These are phyloP conservation scores for Cetraspora pellucida DNA, from an alignment of 192 early-diverging fungal genomes.

Conservation along the genomic window DNA sequence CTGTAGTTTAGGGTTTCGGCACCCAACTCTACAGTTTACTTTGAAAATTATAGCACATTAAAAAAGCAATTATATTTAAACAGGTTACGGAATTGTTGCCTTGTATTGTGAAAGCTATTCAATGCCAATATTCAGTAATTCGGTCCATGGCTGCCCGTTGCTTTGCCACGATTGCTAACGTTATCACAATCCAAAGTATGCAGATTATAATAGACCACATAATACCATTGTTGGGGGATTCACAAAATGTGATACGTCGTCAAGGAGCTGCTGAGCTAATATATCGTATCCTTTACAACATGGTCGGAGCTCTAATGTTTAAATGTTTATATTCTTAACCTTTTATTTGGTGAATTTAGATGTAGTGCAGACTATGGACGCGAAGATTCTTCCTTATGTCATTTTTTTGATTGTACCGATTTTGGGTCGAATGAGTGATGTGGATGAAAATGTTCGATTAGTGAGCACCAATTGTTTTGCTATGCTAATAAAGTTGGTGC, in stretches of 20 bases:
- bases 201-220: slow-evolving; percentile 75
- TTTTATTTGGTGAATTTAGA: slow-evolving; percentile 62
- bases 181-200: slow-evolving; percentile 75
- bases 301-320: neutral
- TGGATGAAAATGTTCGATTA: slow-evolving; percentile 85
- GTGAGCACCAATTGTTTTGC: slow-evolving; percentile 95
- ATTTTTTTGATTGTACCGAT: slow-evolving; percentile 97
- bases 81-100: slow-evolving; percentile 63
- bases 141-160: slow-evolving; percentile 79
- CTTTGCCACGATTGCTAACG: slow-evolving; percentile 71
- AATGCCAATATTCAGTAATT: slow-evolving; percentile 71
- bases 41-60: too few species aligned
- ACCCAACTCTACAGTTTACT: too few species aligned
- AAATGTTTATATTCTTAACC: neutral
- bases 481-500: slow-evolving; percentile 90
- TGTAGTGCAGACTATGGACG: slow-evolving; percentile 75
- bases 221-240: slow-evolving; percentile 78
- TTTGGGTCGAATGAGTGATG: slow-evolving; percentile 95
- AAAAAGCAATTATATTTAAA: slow-evolving; percentile 19
- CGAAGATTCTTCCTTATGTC: slow-evolving; percentile 91
- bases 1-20: too few species aligned
- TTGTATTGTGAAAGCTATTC: slow-evolving; percentile 64
- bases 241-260: slow-evolving; percentile 63
- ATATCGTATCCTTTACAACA: slow-evolving; percentile 21
- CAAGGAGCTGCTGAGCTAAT: slow-evolving; percentile 88